These are phyloP conservation scores for Annulohypoxylon maeteangense DNA, from an alignment of 495 filamentous ascomycete genomes.

Conservation along the genomic window DNA sequence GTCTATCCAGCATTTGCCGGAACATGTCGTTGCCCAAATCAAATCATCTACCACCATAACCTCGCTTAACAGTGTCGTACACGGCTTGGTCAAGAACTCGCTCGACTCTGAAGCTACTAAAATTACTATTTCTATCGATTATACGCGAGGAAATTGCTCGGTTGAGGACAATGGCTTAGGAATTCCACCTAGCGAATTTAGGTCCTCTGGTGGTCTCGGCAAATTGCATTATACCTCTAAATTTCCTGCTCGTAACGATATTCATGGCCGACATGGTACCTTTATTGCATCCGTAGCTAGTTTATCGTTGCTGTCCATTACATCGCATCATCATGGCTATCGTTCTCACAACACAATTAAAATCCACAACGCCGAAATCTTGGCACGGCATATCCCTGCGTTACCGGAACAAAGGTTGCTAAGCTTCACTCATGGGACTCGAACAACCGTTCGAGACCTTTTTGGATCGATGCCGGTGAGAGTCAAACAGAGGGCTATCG, in stretches of 20 bases:
- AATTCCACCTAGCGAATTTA: conserved; percentile 78
- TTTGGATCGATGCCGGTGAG: conserved; percentile 97
- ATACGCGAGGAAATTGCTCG: conserved; percentile 77
- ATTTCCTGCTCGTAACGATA: conserved; percentile 54
- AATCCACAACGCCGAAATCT: conserved; percentile 74
- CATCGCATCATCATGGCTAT: conserved; percentile 75
- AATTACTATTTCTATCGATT: conserved; percentile 78
- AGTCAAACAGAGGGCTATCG: conserved; percentile 79
- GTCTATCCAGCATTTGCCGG: conserved; percentile 77
- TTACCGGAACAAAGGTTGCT: conserved; percentile 67
- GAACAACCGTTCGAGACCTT: conserved; percentile 82
- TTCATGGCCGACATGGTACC: conserved; percentile 75
- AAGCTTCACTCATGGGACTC: conserved; percentile 74
- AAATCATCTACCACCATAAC: conserved; percentile 85
- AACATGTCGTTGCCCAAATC: conserved; percentile 83
- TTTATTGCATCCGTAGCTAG: conserved; percentile 83
- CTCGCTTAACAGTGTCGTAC: conserved; percentile 75
- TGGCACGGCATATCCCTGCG: conserved; percentile 75
- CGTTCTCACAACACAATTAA: conserved; percentile 73
- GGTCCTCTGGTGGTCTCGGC: conserved; percentile 74
- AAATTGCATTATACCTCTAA: conserved; percentile 88
- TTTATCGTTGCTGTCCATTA: conserved; percentile 80
- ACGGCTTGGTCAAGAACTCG: conserved; percentile 84
- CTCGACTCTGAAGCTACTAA: conserved; percentile 82
- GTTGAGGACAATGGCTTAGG: conserved; percentile 91